A percentile compares a stretch with the other conserved stretches of the same genome.
These are phyloP conservation scores for Arthrobotrys sinensis DNA, from an alignment of 2,329 filamentous ascomycete genomes.

Conservation along the genomic window DNA sequence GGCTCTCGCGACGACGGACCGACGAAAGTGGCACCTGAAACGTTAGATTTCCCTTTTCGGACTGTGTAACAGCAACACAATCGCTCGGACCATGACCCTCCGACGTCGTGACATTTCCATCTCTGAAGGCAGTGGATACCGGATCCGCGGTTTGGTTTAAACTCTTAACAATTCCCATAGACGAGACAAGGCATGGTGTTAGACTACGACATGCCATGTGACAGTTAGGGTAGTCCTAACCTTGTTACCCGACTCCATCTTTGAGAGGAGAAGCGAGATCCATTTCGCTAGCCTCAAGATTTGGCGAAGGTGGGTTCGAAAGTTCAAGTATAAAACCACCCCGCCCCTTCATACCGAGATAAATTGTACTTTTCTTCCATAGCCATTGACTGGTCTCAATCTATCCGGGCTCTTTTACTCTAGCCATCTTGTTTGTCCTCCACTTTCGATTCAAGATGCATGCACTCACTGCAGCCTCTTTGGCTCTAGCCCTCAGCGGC, in stretches of 20 bases:
- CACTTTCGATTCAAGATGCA: slow-evolving; percentile 4
- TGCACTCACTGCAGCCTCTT: slow-evolving; percentile 6
- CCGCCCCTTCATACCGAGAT: background rate
- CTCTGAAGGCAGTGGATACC: slow-evolving; percentile 6
- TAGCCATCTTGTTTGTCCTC: background rate
- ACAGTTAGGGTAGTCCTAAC: background rate
- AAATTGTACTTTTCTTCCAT: background rate
- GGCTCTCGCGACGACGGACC: slow-evolving; percentile 54
- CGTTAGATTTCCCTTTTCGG: slow-evolving; percentile 32
- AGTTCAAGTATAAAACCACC: background rate
- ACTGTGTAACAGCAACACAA: slow-evolving; percentile 32
- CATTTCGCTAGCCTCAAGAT: background rate
- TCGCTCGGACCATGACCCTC: slow-evolving; percentile 37
- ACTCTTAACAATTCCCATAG: slow-evolving; percentile 8
- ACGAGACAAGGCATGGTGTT: background rate
- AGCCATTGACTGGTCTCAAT: slow-evolving; percentile 19
- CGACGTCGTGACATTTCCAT: slow-evolving; percentile 19
- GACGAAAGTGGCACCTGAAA: slow-evolving; percentile 32
- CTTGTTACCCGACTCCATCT: background rate
- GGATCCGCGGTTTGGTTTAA: slow-evolving; percentile 3
- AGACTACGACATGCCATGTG: background rate
- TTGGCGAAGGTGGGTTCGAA: background rate
- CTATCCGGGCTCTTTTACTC: background rate
- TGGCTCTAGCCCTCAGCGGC: slow-evolving; percentile 43
- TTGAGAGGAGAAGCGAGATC: background rate